Evolutionary conservation across 495 filamentous ascomycete species (phyloP).

Genomic region (Penicillium herquei): DNA sequence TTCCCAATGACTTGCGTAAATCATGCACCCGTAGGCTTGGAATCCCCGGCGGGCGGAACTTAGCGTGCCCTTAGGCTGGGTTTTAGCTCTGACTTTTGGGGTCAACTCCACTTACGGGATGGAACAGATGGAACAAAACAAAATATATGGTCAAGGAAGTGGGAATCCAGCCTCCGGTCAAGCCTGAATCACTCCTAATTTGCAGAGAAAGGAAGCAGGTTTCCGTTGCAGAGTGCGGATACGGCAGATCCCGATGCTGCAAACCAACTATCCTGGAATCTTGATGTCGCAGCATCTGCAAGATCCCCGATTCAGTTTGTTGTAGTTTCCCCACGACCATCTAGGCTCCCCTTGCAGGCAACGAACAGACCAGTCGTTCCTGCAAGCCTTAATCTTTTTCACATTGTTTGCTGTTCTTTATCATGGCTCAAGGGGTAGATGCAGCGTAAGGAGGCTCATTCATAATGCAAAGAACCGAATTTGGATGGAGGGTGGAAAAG

Average conservation of each 20-base stretch:
- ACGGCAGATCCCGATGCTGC: neutral
- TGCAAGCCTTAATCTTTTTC: conserved; percentile 2
- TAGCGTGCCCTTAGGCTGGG: conserved; percentile 6
- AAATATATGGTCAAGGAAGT: too few relatives aligned
- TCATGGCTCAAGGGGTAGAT: conserved; percentile 10
- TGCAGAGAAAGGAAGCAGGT: neutral
- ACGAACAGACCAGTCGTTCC: conserved; percentile 27
- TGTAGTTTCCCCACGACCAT: neutral
- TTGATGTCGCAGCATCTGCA: conserved; percentile 3
- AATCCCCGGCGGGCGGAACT: neutral
- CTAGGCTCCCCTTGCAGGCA: conserved; percentile 18
- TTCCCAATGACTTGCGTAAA: conserved; percentile 10
- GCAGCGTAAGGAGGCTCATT: conserved; percentile 15
- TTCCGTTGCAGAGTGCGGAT: neutral
- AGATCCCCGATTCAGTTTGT: conserved; percentile 9
- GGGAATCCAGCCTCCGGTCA: too few relatives aligned
- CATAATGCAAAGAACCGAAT: neutral
- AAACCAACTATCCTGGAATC: neutral
- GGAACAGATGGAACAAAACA: neutral
- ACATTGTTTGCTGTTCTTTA: neutral
- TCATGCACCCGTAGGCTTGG: conserved; percentile 1
- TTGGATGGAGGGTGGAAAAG: too few relatives aligned
- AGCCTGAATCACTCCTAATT: too few relatives aligned
- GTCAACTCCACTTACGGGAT: conserved; percentile 1
- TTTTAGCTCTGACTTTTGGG: neutral